Evolutionary conservation across 768 basidiomycete species (phyloP).

Genomic region (Tremella fuciformis): DNA sequence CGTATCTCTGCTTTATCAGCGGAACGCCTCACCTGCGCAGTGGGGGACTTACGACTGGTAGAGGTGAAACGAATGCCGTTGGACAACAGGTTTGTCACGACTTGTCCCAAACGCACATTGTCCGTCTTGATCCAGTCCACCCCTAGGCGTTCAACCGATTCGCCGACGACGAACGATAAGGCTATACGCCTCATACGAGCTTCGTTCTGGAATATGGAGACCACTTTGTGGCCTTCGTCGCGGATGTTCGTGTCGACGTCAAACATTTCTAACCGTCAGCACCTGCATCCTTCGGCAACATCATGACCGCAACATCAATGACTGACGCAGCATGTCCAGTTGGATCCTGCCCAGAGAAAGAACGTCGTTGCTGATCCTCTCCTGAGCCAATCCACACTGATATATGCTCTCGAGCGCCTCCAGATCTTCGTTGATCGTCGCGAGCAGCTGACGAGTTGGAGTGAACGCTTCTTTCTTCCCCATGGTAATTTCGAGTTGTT

Average conservation of each 20-base stretch:
- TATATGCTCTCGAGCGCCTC: conserved; percentile 54
- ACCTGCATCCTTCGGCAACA: background rate
- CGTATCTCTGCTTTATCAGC: conserved; percentile 24
- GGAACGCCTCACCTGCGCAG: background rate
- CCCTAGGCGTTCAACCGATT: conserved; percentile 41
- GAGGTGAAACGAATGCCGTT: conserved; percentile 54
- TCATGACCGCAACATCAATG: background rate
- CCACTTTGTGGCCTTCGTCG: conserved; percentile 46
- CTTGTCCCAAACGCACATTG: conserved; percentile 54
- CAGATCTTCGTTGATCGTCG: conserved; percentile 46
- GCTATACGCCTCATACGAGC: conserved; percentile 53
- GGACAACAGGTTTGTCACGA: conserved; percentile 52
- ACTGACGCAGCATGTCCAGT: conserved; percentile 50
- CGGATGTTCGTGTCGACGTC: conserved; percentile 47
- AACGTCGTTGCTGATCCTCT: conserved; percentile 54
- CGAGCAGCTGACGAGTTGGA: conserved; percentile 35
- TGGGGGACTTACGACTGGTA: conserved; percentile 27
- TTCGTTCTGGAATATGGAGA: conserved; percentile 53
- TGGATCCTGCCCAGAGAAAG: conserved; percentile 54
- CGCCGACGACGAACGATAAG: conserved; percentile 47
- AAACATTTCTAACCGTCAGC: conserved; percentile 40
- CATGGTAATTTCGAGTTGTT: conserved; percentile 36
- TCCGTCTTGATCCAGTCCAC: conserved; percentile 51
- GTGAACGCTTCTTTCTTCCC: conserved; percentile 14
- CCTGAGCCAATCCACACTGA: conserved; percentile 52